A percentile compares a stretch with the other conserved stretches of the same genome.
Evolutionary conservation across 805 yeast genomes (phyloP).

Genomic region (Sugiyamaella americana): DNA sequence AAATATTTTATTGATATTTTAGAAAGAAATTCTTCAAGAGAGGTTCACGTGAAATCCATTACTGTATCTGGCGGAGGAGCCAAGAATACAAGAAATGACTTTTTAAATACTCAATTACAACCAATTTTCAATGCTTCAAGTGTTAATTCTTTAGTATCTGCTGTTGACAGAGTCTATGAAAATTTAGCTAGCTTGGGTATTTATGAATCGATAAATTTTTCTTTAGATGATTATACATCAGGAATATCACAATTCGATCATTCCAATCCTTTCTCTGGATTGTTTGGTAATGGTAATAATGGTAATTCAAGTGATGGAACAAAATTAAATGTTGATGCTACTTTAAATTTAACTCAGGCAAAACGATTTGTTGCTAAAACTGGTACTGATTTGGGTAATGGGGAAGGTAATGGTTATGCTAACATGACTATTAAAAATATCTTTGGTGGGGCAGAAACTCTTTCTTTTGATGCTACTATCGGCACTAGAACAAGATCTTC

Average conservation of each 20-base stretch:
- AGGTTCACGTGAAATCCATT: slow-evolving; percentile 25
- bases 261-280: neutral
- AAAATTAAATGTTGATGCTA: slow-evolving; percentile 20
- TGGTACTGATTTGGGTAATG: slow-evolving; percentile 94
- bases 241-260: neutral
- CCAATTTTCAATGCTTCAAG: slow-evolving; percentile 29
- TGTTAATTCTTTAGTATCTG: slow-evolving; percentile 21
- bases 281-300: neutral
- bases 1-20: slow-evolving; percentile 20
- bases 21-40: slow-evolving; percentile 25
- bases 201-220: slow-evolving; percentile 19
- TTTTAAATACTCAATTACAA: slow-evolving; percentile 28
- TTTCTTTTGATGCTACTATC: slow-evolving; percentile 49
- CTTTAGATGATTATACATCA: neutral
- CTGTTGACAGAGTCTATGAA: slow-evolving; percentile 28
- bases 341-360: slow-evolving; percentile 21
- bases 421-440: slow-evolving; percentile 60
- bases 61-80: slow-evolving; percentile 33
- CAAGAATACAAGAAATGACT: slow-evolving; percentile 21
- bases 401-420: slow-evolving; percentile 92
- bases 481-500: slow-evolving; percentile 58
- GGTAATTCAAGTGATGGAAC: slow-evolving; percentile 2
- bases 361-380: slow-evolving; percentile 77
- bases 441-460: slow-evolving; percentile 63
- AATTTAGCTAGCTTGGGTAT: slow-evolving; percentile 28